A percentile compares a stretch with the other conserved stretches of the same genome.
phyloP scores from a whole-genome alignment of 2,329 filamentous ascomycete genomes.

The Metarhizium guizhouense region DNA sequence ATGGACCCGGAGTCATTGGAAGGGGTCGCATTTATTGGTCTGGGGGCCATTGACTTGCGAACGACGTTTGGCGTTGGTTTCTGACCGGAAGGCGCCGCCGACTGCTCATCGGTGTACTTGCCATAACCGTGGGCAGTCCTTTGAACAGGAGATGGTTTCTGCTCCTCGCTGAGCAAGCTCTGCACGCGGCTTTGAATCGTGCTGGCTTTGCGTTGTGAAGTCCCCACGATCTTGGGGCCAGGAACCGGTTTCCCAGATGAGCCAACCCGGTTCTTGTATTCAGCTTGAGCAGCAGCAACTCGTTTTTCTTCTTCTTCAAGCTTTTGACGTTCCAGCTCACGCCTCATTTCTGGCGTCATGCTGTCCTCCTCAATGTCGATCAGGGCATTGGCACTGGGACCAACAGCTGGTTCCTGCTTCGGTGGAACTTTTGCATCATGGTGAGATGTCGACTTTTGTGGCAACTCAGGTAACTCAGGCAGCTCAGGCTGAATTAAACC shows the following conservation, averaged over 20 bases:
- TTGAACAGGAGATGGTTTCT: conserved; percentile 47
- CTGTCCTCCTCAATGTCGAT: conserved; percentile 55
- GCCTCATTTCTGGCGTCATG: conserved; percentile 76
- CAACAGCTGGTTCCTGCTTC: conserved; percentile 60
- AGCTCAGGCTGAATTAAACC: conserved; percentile 29
- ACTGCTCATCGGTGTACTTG: conserved; percentile 59
- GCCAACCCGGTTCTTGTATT: conserved; percentile 68
- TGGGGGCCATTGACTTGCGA: conserved; percentile 34
- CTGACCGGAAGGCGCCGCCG: conserved; percentile 25
- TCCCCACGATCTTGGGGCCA: conserved; percentile 47
- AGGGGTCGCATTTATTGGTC: not conserved
- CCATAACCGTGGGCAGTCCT: conserved; percentile 84
- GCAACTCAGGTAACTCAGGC: conserved; percentile 43
- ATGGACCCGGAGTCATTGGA: not conserved
- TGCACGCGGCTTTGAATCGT: conserved; percentile 83
- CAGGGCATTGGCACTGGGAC: conserved; percentile 53
- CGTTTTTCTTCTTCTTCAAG: conserved; percentile 83
- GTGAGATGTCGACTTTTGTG: conserved; percentile 37
- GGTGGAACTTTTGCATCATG: conserved; percentile 60
- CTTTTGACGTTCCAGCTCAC: conserved; percentile 76
- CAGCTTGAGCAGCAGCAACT: conserved; percentile 79
- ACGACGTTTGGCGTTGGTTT: conserved; percentile 35
- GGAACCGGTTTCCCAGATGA: conserved; percentile 28
- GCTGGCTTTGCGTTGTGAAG: conserved; percentile 59
- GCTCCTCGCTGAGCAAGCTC: conserved; percentile 71